Conservation (phyloP, 805 yeast genomes). For the Dipodascus geniculatus region DNA sequence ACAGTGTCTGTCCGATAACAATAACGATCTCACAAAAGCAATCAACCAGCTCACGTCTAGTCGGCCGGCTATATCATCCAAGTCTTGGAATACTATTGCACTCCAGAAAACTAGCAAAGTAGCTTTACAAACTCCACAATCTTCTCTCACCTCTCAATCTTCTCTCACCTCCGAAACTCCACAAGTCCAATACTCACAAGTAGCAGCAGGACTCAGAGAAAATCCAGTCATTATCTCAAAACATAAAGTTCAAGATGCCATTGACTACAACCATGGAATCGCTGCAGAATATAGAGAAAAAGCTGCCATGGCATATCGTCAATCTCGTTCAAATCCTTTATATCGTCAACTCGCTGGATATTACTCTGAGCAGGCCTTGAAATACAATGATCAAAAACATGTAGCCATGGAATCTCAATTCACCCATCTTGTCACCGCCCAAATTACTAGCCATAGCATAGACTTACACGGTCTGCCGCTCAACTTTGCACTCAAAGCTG, state of each 20-base stretch:
- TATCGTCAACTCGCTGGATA: conserved; percentile 14
- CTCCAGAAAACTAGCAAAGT: not conserved
- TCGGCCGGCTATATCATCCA: not conserved
- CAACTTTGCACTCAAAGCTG: conserved; percentile 8
- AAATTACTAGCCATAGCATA: conserved; percentile 6
- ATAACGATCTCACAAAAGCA: not conserved
- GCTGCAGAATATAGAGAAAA: conserved; percentile 3
- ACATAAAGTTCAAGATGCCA: not conserved
- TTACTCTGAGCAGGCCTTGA: conserved; percentile 10
- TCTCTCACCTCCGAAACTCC: not conserved
- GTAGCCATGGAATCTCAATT: conserved; percentile 4
- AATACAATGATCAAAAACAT: conserved; percentile 1
- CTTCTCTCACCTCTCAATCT: no score
- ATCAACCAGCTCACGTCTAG: not conserved
- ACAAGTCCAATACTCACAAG: not conserved
- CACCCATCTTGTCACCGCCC: conserved; percentile 3
- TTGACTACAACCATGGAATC: conserved; percentile 6
- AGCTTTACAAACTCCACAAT: no score
- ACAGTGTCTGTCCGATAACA: not conserved
- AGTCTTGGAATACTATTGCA: not conserved
- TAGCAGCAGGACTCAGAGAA: not conserved
- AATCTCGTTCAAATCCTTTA: conserved; percentile 13
- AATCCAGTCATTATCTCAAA: not conserved
- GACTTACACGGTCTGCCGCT: conserved; percentile 16
- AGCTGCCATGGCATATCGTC: conserved; percentile 3